Base-by-base conservation (phyloP, 2,329 filamentous ascomycete genomes). In the Aspergillus japonicus region DNA sequence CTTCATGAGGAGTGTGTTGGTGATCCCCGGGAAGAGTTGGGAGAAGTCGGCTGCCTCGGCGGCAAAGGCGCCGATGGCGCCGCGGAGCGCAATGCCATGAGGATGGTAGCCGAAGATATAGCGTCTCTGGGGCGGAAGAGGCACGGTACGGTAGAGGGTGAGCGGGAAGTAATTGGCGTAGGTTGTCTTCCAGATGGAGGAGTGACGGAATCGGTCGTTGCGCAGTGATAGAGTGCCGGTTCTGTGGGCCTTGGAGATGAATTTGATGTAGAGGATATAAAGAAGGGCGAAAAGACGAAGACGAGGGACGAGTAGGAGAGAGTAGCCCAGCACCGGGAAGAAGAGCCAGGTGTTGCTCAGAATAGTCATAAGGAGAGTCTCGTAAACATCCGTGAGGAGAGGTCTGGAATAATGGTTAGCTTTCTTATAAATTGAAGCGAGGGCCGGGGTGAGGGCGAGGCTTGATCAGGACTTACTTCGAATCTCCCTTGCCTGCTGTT, bases 31-130 rank as follows among this genome's bases (percentile, higher is more conserved):
- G 69, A 96, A 96, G 60, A 93, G 85, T 54, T 89, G 83, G 0
- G 83, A 81, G 74, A 96, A 96, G 0, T 90, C 90, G 0, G 93
- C 81, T 0, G 89, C 89, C 65, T 96, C 91, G 1, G 92, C 95
- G 3, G 83, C 89, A 68, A 96, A 94, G 2, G 91, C 88, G 2
- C 86, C 89, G 76, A 90, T 92, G 0, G 91, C 91, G 16, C 92
- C 92, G 62, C 95, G 89, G 7, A 88, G 91, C 68, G 96, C 95
- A 75, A 96, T 94, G 31, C 92, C 91, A 71, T 96, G 92, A 0
- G 92, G 92, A 68, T 96, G 92, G 72, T 96, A 96, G 31, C 91
- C 91, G 67, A 96, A 90, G 64, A 96, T 89, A 78, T 96, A 96
- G 73, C 92, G 93, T 62, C 89, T 82, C 2, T 86, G 89, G 0